Evolutionary conservation across 2,329 filamentous ascomycete genomes (phyloP).

Genomic region (Aspergillus chevalieri): DNA sequence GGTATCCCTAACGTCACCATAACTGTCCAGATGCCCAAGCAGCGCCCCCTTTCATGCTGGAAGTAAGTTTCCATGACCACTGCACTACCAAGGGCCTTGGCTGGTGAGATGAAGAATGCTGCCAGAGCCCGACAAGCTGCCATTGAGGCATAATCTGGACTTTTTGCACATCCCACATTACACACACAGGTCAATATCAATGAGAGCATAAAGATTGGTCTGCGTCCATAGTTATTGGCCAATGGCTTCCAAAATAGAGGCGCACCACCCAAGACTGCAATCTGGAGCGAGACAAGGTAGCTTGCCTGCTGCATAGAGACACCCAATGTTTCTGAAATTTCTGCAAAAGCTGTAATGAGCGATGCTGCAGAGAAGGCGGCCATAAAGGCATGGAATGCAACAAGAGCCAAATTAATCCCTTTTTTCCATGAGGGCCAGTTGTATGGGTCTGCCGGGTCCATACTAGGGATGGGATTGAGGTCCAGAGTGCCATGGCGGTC

Average conservation of each 20-base stretch:
- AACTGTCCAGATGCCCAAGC: conserved; percentile 53
- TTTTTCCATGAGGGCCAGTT: conserved; percentile 50
- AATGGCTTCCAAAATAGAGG: conserved; percentile 55
- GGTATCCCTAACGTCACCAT: conserved; percentile 46
- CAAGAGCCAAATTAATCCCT: conserved; percentile 46
- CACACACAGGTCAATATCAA: conserved; percentile 43
- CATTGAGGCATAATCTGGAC: conserved; percentile 45
- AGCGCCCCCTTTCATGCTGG: conserved; percentile 45
- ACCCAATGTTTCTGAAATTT: conserved; percentile 47
- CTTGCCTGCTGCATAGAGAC: conserved; percentile 45
- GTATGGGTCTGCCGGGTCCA: conserved; percentile 49
- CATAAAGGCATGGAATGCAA: conserved; percentile 56
- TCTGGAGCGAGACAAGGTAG: conserved; percentile 53
- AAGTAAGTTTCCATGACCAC: conserved; percentile 55
- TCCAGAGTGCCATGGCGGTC: conserved; percentile 49
- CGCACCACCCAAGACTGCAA: conserved; percentile 48
- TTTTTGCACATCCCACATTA: conserved; percentile 51
- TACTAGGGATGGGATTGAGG: conserved; percentile 48
- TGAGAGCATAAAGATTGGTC: conserved; percentile 50
- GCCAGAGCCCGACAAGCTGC: conserved; percentile 46
- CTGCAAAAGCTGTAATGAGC: conserved; percentile 50
- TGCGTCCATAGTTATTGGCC: conserved; percentile 49
- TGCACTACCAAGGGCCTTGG: conserved; percentile 48
- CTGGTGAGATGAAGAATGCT: conserved; percentile 50
- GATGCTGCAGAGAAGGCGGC: conserved; percentile 49